Conservation (phyloP, 257 asterid genomes). For the Solanum gracilifrons region DNA sequence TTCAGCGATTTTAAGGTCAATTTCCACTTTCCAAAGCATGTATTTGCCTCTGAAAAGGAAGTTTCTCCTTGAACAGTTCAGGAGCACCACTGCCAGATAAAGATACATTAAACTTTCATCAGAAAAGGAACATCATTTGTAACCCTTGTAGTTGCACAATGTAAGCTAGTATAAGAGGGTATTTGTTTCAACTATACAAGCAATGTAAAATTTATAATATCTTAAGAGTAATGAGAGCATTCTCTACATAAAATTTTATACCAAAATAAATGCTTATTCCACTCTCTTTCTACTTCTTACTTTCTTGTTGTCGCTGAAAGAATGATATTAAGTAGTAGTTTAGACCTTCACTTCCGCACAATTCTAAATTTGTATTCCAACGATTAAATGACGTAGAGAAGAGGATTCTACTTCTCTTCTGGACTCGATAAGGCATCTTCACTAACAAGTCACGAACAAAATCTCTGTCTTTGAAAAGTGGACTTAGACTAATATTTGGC, state of each 20-base stretch:
- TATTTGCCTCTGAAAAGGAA: background rate
- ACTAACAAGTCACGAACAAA: background rate
- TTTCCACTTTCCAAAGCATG: background rate
- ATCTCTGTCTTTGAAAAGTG: background rate
- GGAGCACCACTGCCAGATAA: background rate
- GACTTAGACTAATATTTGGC: background rate
- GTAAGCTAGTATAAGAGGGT: background rate
- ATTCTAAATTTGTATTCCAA: background rate
- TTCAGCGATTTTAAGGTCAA: background rate
- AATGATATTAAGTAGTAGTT: background rate
- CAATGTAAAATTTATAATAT: background rate
- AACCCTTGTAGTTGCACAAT: background rate
- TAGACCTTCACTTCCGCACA: background rate
- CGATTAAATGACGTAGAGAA: background rate
- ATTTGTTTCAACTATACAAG: background rate
- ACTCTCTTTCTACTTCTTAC: background rate
- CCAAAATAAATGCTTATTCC: background rate
- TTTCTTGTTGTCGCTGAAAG: background rate
- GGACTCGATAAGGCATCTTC: background rate
- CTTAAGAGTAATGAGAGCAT: background rate
- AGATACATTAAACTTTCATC: background rate
- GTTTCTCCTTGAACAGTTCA: background rate
- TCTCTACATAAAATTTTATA: background rate
- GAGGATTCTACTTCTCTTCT: background rate
- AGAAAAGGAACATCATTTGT: background rate